phyloP scores from a whole-genome alignment of 192 early-diverging fungal genomes.

The Paraglomus brasilianum region DNA sequence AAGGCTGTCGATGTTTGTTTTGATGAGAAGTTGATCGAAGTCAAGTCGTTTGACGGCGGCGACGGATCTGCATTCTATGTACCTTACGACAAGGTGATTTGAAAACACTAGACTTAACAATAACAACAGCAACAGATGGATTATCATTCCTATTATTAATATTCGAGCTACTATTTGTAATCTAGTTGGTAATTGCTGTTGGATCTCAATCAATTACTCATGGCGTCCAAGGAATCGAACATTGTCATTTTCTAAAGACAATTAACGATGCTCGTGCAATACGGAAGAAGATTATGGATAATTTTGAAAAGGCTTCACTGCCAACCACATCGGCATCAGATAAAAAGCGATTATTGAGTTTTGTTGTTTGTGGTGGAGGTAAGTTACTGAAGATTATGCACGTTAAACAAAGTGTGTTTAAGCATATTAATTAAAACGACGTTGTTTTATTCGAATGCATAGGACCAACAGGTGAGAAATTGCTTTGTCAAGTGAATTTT shows the following conservation, averaged over 20 bases:
- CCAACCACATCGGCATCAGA: slow-evolving; percentile 62
- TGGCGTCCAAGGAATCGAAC: slow-evolving; percentile 63
- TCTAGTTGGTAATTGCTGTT: slow-evolving; percentile 50
- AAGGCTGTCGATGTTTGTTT: slow-evolving; percentile 51
- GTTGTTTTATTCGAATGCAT: neutral
- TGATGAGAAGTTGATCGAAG: slow-evolving; percentile 50
- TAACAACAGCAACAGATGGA: neutral
- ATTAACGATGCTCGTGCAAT: slow-evolving; percentile 65
- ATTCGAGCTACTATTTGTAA: neutral
- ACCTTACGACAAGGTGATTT: slow-evolving; percentile 47
- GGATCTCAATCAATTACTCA: slow-evolving; percentile 60
- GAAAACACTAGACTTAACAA: too few relatives aligned
- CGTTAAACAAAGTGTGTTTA: too few relatives aligned
- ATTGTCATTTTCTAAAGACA: slow-evolving; percentile 61
- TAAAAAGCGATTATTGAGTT: slow-evolving; percentile 58
- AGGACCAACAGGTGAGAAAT: slow-evolving; percentile 40
- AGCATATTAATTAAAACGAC: too few relatives aligned
- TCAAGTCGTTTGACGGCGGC: slow-evolving; percentile 33
- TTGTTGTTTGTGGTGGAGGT: slow-evolving; percentile 75
- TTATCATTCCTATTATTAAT: neutral
- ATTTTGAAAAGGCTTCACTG: slow-evolving; percentile 65
- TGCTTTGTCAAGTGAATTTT: neutral
- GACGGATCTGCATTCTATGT: slow-evolving; percentile 46
- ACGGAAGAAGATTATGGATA: slow-evolving; percentile 54
- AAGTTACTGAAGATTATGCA: too few relatives aligned